Conservation (phyloP, 139 green algal species). For the Closterium sp. region DNA sequence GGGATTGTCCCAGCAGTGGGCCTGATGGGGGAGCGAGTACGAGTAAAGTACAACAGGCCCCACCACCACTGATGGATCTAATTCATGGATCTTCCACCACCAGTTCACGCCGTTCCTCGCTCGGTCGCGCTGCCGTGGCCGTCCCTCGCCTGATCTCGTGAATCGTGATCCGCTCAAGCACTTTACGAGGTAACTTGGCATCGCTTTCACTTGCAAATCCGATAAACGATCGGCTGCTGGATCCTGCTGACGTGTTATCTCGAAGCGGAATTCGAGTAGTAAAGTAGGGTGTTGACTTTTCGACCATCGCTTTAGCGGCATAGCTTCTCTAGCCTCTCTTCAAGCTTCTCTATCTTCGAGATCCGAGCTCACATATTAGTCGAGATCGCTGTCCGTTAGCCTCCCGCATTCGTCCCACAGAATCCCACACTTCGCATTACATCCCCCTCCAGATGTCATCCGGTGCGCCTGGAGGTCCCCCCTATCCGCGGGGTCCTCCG, state of each 20-base stretch:
- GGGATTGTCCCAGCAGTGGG: background rate
- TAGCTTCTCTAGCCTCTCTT: background rate
- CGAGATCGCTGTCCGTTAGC: slow-evolving; percentile 81
- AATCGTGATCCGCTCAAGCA: background rate
- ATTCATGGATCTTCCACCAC: background rate
- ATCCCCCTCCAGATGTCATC: slow-evolving; percentile 38
- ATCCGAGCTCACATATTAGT: background rate
- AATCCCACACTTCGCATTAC: slow-evolving; percentile 73
- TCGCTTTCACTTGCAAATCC: background rate
- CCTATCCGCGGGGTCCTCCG: background rate
- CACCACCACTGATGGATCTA: background rate
- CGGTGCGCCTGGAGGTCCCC: slow-evolving; percentile 22
- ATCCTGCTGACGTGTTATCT: background rate
- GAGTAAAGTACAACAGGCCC: background rate
- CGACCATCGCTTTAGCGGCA: too few relatives aligned
- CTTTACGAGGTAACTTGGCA: background rate
- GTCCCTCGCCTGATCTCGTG: background rate
- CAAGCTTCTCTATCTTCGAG: background rate
- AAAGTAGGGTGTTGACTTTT: background rate
- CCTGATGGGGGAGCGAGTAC: background rate
- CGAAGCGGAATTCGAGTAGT: too few relatives aligned
- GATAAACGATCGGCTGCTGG: background rate
- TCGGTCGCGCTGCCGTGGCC: background rate
- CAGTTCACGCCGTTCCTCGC: background rate
- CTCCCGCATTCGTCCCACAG: slow-evolving; percentile 85